Evolutionary conservation across 305 asterid genomes (phyloP).

Genomic region (Plantago coronopus): DNA sequence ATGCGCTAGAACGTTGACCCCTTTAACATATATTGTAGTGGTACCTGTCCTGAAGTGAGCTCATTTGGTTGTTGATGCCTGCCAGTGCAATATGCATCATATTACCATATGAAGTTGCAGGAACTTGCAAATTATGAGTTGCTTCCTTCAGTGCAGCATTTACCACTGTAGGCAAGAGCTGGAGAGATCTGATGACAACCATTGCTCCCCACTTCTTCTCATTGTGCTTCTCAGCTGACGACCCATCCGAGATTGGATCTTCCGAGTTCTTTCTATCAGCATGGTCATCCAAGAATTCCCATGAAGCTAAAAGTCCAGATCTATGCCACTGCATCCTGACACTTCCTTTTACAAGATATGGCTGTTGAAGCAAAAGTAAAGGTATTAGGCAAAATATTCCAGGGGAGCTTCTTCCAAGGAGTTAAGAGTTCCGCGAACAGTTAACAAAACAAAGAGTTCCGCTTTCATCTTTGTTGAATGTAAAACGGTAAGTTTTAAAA

Average conservation of each 20-base stretch:
- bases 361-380: constrained; percentile 47
- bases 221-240: constrained; percentile 46
- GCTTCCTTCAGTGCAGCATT: constrained; percentile 86
- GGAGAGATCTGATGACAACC: constrained; percentile 92
- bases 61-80: constrained; percentile 94
- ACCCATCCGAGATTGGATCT: constrained; percentile 32
- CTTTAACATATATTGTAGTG: constrained; percentile 10
- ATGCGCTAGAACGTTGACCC: neutral
- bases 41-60: constrained; percentile 95
- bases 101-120: constrained; percentile 47
- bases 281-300: constrained; percentile 89
- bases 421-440: neutral
- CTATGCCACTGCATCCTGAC: constrained; percentile 99
- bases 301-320: constrained; percentile 93
- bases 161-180: constrained; percentile 70
- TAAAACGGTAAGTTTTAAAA: neutral
- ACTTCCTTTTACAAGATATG: constrained; percentile 90
- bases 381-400: constrained; percentile 21
- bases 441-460: too few relatives aligned
- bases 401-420: constrained; percentile 3
- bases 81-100: constrained; percentile 98
- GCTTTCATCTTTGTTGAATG: neutral
- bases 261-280: constrained; percentile 46
- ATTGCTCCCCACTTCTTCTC: constrained; percentile 93
- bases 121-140: constrained; percentile 44